phyloP scores from a whole-genome alignment of 2,329 filamentous ascomycete species.

The Leptographium lundbergii region DNA sequence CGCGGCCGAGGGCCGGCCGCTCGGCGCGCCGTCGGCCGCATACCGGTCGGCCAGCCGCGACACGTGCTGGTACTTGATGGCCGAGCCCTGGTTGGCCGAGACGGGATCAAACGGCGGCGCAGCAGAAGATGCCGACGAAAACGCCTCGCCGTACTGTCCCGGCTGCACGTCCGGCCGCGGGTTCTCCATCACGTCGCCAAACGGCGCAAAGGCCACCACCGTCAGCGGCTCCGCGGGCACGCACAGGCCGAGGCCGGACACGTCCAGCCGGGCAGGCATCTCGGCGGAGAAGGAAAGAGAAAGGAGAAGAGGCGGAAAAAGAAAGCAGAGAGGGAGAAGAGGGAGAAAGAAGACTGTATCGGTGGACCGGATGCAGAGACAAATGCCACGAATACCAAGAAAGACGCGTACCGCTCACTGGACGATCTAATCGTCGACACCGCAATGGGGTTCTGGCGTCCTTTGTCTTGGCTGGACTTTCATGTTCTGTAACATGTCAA shows the following conservation, averaged over 20 bases:
- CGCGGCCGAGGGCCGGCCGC: conserved; percentile 40
- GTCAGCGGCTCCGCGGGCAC: conserved; percentile 56
- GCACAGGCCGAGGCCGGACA: conserved; percentile 32
- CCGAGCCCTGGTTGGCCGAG: conserved; percentile 72
- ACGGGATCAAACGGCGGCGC: conserved; percentile 31
- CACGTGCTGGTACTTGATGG: conserved; percentile 74
- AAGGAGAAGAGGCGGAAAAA: not conserved
- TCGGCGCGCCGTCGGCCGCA: conserved; percentile 38
- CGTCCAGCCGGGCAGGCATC: conserved; percentile 18
- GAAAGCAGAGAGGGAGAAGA: not conserved
- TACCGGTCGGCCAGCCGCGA: conserved; percentile 65
- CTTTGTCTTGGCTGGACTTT: too few relatives aligned
- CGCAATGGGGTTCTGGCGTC: too few relatives aligned
- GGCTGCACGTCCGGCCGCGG: conserved; percentile 47
- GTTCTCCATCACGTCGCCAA: conserved; percentile 73
- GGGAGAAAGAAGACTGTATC: too few relatives aligned
- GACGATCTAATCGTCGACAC: too few relatives aligned
- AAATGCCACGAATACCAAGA: too few relatives aligned
- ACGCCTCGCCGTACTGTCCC: conserved; percentile 20
- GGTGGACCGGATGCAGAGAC: too few relatives aligned
- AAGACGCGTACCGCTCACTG: too few relatives aligned
- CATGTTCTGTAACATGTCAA: too few relatives aligned
- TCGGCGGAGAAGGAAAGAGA: not conserved
- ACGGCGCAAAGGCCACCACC: conserved; percentile 56
- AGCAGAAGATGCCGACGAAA: not conserved